Base-by-base conservation (phyloP, 1,139 yeast species). In the Blastobotrys niveus region DNA sequence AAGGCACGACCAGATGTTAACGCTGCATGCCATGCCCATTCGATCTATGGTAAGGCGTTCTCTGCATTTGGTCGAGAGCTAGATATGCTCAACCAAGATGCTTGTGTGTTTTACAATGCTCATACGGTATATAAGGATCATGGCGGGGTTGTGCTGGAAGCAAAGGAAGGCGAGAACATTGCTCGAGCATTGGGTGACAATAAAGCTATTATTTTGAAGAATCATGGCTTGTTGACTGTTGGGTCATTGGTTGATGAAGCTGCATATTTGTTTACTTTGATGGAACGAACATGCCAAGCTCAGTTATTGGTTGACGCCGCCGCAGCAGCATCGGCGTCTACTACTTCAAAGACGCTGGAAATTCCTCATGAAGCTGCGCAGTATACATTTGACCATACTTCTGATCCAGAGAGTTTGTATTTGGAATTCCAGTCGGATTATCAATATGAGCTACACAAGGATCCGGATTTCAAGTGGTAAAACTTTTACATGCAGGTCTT, bases 171-270 rank as follows among this genome's bases (percentile, higher is more conserved):
- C 17, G 61, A 62, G 40, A 74, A 72, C 42, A 77, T 84, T 49
- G 91, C 93, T 7, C 64, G 67, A 38, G 80, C 88, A 1, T 64
- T 82, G 41, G 91, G 89, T 10, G 63, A 70, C 47, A 79, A 79
- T 38, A 77, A 78, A 51, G 84, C 76, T 3, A 74, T 80, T 22
- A 80, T 85, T 52, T 70, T 85, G 54, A 83, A 78, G 59, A 85
- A 83, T 65, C 94, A 85, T 59, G 94, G 94, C 12, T 70, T 84
- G 34, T 63, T 85, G 52, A 84, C 94, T 1, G 85, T 81, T 3
- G 95, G 94, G 8, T 52, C 66, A 29, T 83, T 89, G 1, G 85
- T 84, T 9, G 94, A 83, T 58, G 94, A 84, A 65, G 94, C 94
- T 2, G 91, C 91, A 2, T 80, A 78, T 57, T 63, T 82, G 48